phyloP scores from a whole-genome alignment of 179 eudicot species.

The Heliamphora pulchella region DNA sequence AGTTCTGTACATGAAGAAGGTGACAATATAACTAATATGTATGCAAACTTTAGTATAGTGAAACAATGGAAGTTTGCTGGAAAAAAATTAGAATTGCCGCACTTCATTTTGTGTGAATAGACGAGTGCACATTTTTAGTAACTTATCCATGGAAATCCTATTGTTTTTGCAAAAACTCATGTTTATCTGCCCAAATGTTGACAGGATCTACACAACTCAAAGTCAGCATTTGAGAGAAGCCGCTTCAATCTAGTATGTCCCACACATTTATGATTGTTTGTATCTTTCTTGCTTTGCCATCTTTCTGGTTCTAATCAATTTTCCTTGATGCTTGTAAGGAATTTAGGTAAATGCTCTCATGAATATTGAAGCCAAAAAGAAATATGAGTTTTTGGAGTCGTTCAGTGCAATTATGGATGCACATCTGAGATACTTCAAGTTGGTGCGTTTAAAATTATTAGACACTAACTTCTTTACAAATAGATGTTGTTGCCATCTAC shows the following conservation, averaged over 20 bases:
- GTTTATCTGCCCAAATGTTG: slow-evolving; percentile 17
- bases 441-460: slow-evolving; percentile 36
- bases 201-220: slow-evolving; percentile 84
- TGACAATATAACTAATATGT: slow-evolving; percentile 1
- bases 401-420: slow-evolving; percentile 97
- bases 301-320: slow-evolving; percentile 19
- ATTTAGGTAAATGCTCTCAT: slow-evolving; percentile 81
- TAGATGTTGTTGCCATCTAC: slow-evolving; percentile 9
- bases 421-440: slow-evolving; percentile 88
- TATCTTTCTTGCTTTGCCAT: background rate
- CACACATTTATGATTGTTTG: slow-evolving; percentile 8
- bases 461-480: slow-evolving; percentile 7
- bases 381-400: slow-evolving; percentile 85
- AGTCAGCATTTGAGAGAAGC: slow-evolving; percentile 84
- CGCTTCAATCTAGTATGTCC: slow-evolving; percentile 75
- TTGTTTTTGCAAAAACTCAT: background rate
- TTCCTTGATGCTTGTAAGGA: slow-evolving; percentile 42
- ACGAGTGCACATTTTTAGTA: background rate
- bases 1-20: background rate
- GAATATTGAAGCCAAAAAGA: slow-evolving; percentile 88
- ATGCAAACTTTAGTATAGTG: background rate
- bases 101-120: background rate
- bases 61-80: background rate
- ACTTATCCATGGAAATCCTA: background rate
- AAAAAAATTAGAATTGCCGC: background rate